A percentile compares a stretch with the other conserved stretches of the same genome.
phyloP scores from a whole-genome alignment of 257 asterid genomes.

The Leptodermis oblonga region DNA sequence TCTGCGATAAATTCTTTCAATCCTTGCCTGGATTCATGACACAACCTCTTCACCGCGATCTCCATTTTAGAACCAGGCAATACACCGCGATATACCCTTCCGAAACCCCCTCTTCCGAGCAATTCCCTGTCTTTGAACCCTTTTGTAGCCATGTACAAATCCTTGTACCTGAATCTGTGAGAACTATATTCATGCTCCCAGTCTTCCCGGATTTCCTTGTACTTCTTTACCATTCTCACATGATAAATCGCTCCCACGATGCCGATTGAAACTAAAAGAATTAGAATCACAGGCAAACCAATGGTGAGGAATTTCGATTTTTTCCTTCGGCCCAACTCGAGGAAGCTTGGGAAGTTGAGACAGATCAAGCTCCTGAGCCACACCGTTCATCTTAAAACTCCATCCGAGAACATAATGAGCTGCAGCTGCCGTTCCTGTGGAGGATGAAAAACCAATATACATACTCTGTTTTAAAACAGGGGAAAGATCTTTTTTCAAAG shows the following conservation, averaged over 20 bases:
- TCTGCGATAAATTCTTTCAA: background rate
- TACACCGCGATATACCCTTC: conserved; percentile 51
- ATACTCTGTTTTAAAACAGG: conserved; percentile 9
- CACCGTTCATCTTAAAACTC: conserved; percentile 22
- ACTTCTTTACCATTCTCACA: background rate
- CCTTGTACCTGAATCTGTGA: background rate
- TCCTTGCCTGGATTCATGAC: conserved; percentile 63
- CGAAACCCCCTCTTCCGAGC: conserved; percentile 51
- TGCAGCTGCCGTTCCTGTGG: background rate
- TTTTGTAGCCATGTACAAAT: background rate
- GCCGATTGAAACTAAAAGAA: background rate
- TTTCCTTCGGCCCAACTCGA: background rate
- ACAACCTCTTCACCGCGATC: conserved; percentile 51
- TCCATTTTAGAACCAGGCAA: conserved; percentile 31
- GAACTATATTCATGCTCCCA: conserved; percentile 1
- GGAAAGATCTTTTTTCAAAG: conserved; percentile 30
- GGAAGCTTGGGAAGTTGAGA: conserved; percentile 15
- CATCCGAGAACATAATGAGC: background rate
- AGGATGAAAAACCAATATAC: background rate
- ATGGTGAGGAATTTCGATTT: background rate
- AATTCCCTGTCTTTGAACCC: background rate
- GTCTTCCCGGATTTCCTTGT: background rate
- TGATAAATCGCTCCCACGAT: background rate
- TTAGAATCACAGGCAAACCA: background rate
- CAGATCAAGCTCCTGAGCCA: conserved; percentile 32